phyloP scores from a whole-genome alignment of 2,329 filamentous ascomycete species.

The Hypoxylon sp. region DNA sequence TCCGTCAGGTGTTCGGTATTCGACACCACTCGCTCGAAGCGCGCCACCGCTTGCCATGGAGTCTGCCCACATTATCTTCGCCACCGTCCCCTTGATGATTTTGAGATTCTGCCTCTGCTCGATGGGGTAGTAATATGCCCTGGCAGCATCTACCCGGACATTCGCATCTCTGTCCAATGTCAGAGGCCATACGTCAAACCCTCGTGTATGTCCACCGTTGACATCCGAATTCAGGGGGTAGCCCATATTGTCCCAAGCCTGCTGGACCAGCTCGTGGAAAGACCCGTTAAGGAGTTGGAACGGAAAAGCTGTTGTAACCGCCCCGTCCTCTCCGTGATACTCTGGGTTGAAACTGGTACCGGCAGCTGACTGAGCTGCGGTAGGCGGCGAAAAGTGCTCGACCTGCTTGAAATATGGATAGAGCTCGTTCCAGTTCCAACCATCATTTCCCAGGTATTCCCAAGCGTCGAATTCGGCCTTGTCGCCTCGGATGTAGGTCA shows the following conservation, averaged over 20 bases:
- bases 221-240: constrained; percentile 49
- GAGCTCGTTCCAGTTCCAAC: constrained; percentile 56
- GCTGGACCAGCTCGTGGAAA: constrained; percentile 41
- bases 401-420: constrained; percentile 57
- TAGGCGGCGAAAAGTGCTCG: constrained; percentile 48
- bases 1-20: constrained; percentile 50
- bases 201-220: constrained; percentile 50
- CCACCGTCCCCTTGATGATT: constrained; percentile 50
- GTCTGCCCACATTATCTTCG: constrained; percentile 43
- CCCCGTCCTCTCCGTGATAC: constrained; percentile 49
- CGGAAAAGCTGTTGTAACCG: constrained; percentile 49
- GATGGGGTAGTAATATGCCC: constrained; percentile 53
- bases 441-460: constrained; percentile 53
- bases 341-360: constrained; percentile 48
- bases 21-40: constrained; percentile 46
- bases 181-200: constrained; percentile 50
- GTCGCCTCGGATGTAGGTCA: constrained; percentile 57
- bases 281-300: constrained; percentile 47
- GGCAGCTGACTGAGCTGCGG: constrained; percentile 43
- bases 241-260: constrained; percentile 47
- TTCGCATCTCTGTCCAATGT: constrained; percentile 50
- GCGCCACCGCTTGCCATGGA: constrained; percentile 7
- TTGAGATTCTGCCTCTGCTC: constrained; percentile 50
- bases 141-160: constrained; percentile 51
- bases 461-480: constrained; percentile 53